Conservation (phyloP, 495 filamentous ascomycete genomes). For the Amniculicola lignicola region DNA sequence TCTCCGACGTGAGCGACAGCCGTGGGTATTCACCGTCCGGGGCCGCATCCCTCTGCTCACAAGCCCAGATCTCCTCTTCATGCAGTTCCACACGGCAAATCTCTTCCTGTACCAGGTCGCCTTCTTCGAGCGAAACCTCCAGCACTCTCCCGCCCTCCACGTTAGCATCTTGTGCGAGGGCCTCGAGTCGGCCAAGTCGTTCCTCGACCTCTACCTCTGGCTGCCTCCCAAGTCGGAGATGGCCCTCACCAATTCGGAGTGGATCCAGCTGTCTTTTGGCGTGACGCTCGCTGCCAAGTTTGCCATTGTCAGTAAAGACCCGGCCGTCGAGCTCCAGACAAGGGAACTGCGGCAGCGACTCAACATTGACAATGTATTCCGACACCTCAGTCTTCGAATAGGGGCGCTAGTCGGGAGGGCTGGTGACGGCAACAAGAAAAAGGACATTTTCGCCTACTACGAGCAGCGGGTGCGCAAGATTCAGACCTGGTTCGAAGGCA, state of each 20-base stretch:
- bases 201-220: slow-evolving; percentile 24
- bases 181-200: slow-evolving; percentile 17
- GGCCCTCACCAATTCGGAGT: slow-evolving; percentile 19
- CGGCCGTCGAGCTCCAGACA: slow-evolving; percentile 16
- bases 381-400: slow-evolving; percentile 17
- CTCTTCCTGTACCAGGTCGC: slow-evolving; percentile 31
- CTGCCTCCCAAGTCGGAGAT: slow-evolving; percentile 24
- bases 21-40: slow-evolving; percentile 4
- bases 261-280: slow-evolving; percentile 25
- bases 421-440: slow-evolving; percentile 11
- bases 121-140: slow-evolving; percentile 26
- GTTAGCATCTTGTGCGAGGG: slow-evolving; percentile 22
- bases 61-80: slow-evolving; percentile 22
- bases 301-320: slow-evolving; percentile 12
- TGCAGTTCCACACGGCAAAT: slow-evolving; percentile 28
- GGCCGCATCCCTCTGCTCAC: background rate
- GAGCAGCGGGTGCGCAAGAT: slow-evolving; percentile 23
- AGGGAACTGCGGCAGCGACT: slow-evolving; percentile 16
- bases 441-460: slow-evolving; percentile 26
- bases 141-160: slow-evolving; percentile 11
- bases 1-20: slow-evolving; percentile 20
- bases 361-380: slow-evolving; percentile 24
- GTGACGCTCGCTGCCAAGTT: slow-evolving; percentile 27
- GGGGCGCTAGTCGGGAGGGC: slow-evolving; percentile 21
- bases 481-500: slow-evolving; percentile 26